phyloP scores from a whole-genome alignment of 225 moss, liverwort and hornwort genomes.

The Pseudisothecium myosuroides region DNA sequence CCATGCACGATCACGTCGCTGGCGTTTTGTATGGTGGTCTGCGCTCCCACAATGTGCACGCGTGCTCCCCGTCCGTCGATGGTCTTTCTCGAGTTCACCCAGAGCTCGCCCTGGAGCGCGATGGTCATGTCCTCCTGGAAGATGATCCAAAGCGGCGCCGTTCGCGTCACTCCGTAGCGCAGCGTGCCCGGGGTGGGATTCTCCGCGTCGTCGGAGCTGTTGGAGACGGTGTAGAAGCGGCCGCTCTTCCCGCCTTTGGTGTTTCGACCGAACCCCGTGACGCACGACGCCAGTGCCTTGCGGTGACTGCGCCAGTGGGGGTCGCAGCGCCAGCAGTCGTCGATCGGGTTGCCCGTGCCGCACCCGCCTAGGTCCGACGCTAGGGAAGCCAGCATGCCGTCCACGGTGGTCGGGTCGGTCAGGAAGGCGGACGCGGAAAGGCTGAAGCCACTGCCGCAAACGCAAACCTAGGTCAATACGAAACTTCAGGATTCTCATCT shows the following conservation, averaged over 20 bases:
- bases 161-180: constrained; percentile 22
- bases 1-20: constrained; percentile 36
- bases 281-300: constrained; percentile 10
- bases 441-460: background rate
- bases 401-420: background rate
- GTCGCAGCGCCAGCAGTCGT: constrained; percentile 42
- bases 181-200: constrained; percentile 21
- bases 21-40: constrained; percentile 10
- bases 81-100: constrained; percentile 26
- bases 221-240: constrained; percentile 19
- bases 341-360: constrained; percentile 30
- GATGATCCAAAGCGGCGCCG: constrained; percentile 26
- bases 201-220: constrained; percentile 4
- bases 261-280: constrained; percentile 16
- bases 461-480: background rate
- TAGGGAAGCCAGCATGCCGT: background rate
- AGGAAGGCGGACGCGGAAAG: background rate
- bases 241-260: constrained; percentile 21
- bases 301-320: constrained; percentile 23
- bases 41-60: constrained; percentile 16
- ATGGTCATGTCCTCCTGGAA: constrained; percentile 21
- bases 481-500: background rate
- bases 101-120: constrained; percentile 1
- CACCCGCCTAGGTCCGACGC: constrained; percentile 5
- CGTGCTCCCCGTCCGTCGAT: constrained; percentile 26